Evolutionary conservation across 2,329 filamentous ascomycete genomes (phyloP).

Genomic region (Xylariales sp.): DNA sequence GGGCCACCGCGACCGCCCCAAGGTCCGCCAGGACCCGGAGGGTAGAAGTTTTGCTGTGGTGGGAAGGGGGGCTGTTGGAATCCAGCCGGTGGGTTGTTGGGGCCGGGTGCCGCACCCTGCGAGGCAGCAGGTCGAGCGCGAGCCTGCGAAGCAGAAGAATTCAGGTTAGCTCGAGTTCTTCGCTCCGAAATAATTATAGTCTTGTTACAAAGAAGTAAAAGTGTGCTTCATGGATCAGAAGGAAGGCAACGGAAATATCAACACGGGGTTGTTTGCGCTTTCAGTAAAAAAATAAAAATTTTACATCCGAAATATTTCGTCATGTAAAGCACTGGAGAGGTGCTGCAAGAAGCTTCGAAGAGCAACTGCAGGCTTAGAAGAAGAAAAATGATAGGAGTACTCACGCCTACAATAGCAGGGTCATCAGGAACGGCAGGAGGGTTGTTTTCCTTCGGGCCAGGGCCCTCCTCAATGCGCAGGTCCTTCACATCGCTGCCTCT

Average conservation of each 20-base stretch:
- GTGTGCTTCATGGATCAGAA: conserved; percentile 66
- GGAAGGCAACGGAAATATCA: conserved; percentile 99
- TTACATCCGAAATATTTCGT: conserved; percentile 99
- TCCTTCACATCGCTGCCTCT: conserved; percentile 98
- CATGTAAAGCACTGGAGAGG: conserved; percentile 47
- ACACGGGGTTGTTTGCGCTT: conserved; percentile 91
- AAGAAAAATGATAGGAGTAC: conserved; percentile 47
- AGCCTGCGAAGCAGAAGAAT: conserved; percentile 25
- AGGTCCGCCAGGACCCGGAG: conserved; percentile 46
- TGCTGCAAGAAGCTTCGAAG: conserved; percentile 12
- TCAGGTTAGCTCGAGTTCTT: conserved; percentile 19
- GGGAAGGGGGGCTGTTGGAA: conserved; percentile 41
- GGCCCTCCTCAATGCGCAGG: conserved; percentile 83
- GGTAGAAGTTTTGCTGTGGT: conserved; percentile 43
- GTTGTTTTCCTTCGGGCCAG: conserved; percentile 68
- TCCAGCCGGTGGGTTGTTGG: conserved; percentile 25
- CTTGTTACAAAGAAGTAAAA: not conserved
- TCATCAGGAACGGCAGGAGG: conserved; percentile 83
- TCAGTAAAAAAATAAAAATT: conserved; percentile 74
- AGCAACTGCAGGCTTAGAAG: conserved; percentile 10
- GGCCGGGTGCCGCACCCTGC: conserved; percentile 18
- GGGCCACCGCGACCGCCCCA: conserved; percentile 54
- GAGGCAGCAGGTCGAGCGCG: conserved; percentile 28
- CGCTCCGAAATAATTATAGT: no score
- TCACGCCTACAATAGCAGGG: conserved; percentile 94